Percentiles rank a stretch among this genome's conserved stretches.
Conservation (phyloP, 2,329 filamentous ascomycete species). For the Ophiocordyceps unilateralis region DNA sequence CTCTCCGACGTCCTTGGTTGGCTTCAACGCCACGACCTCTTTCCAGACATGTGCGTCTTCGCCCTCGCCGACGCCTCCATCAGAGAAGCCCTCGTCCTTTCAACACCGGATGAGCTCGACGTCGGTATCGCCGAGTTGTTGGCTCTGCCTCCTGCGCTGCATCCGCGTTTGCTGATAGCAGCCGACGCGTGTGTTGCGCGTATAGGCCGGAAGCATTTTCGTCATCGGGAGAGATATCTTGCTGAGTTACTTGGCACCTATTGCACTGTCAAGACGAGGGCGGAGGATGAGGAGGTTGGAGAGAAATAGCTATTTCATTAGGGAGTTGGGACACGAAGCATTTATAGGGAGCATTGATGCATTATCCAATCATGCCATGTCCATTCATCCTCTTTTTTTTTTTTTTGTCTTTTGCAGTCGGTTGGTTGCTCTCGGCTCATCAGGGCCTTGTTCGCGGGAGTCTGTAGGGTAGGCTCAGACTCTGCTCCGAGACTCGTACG, state of each 20-base stretch:
- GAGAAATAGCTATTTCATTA: neutral
- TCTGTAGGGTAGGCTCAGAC: too few species aligned
- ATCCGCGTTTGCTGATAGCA: constrained; percentile 3
- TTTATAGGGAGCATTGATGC: too few species aligned
- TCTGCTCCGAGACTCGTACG: too few species aligned
- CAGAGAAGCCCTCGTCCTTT: constrained; percentile 2
- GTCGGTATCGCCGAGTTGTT: constrained; percentile 3
- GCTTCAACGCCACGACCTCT: constrained; percentile 4
- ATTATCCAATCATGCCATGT: too few species aligned
- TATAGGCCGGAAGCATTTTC: constrained; percentile 5
- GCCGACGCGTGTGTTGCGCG: constrained; percentile 4
- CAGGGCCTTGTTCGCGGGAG: too few species aligned
- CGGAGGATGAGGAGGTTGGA: neutral
- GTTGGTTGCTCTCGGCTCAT: too few species aligned
- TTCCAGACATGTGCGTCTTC: constrained; percentile 3
- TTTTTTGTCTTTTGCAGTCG: too few species aligned
- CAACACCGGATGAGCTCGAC: constrained; percentile 1
- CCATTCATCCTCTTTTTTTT: too few species aligned
- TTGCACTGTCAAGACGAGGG: constrained; percentile 1
- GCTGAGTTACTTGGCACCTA: constrained; percentile 9
- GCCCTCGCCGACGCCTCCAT: constrained; percentile 1
- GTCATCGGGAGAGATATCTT: constrained; percentile 7
- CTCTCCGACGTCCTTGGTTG: constrained; percentile 4
- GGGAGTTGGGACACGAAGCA: too few species aligned
- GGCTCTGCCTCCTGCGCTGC: constrained; percentile 3